Conservation (phyloP, 176 grass and related monocot species). For the Otatea glauca region DNA sequence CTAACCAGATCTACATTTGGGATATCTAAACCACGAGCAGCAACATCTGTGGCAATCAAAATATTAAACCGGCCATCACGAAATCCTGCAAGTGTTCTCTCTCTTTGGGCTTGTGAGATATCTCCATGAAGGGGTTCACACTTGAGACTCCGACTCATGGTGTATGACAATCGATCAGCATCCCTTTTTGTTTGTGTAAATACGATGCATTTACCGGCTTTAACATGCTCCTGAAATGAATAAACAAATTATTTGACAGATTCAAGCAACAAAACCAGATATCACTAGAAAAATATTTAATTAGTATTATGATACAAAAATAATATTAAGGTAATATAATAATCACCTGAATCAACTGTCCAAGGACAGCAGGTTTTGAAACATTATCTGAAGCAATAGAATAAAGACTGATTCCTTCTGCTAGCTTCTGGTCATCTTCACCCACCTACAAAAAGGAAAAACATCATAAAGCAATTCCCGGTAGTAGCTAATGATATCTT, state of each 20-base stretch:
- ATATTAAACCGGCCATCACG: constrained; percentile 79
- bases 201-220: constrained; percentile 93
- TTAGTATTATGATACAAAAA: not conserved
- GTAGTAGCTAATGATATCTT: not conserved
- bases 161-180: constrained; percentile 68
- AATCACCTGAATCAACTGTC: constrained; percentile 70
- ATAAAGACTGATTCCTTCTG: constrained; percentile 84
- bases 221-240: constrained; percentile 75
- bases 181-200: constrained; percentile 98
- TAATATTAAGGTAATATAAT: not conserved
- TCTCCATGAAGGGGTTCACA: constrained; percentile 93
- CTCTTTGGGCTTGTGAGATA: constrained; percentile 81
- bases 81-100: constrained; percentile 84
- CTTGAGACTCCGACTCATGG: constrained; percentile 66
- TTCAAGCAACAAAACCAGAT: not conserved
- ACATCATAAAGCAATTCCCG: not conserved
- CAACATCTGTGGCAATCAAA: constrained; percentile 96
- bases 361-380: constrained; percentile 80
- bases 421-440: constrained; percentile 91
- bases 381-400: constrained; percentile 69
- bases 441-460: constrained; percentile 68
- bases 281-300: not conserved
- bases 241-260: not conserved
- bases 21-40: constrained; percentile 96
- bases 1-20: constrained; percentile 97